Evolutionary conservation across 495 filamentous ascomycete species (phyloP).

Genomic region (Neurospora sp.): DNA sequence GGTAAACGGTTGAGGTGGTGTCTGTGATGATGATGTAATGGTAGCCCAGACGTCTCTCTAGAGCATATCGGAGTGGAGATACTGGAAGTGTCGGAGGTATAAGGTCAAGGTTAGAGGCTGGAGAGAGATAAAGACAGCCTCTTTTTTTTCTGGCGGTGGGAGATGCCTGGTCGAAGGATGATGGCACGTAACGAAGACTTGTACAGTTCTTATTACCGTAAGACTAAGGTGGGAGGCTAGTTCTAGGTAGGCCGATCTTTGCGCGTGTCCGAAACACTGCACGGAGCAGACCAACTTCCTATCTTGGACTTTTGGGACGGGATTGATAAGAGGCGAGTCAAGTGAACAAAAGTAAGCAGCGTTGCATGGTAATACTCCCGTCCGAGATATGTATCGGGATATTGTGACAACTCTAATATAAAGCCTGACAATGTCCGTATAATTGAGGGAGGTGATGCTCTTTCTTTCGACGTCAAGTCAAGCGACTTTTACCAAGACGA

Average conservation of each 20-base stretch:
- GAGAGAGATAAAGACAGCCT: neutral
- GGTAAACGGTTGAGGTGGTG: neutral
- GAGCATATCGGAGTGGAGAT: neutral
- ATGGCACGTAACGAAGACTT: neutral
- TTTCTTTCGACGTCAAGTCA: neutral
- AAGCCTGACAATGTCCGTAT: too few species aligned
- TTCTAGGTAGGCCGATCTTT: neutral
- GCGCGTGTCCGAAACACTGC: neutral
- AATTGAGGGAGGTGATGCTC: too few species aligned
- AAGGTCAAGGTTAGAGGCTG: neutral
- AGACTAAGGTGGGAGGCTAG: neutral
- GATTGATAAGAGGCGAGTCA: neutral
- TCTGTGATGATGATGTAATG: neutral
- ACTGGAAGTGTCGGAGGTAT: neutral
- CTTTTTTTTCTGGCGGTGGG: neutral
- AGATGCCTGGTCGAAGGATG: neutral
- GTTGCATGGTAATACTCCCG: neutral
- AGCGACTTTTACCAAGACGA: neutral
- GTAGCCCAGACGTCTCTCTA: conserved; percentile 1
- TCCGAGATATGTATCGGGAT: neutral
- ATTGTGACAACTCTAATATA: neutral
- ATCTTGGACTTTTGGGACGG: neutral
- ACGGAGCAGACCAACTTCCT: neutral
- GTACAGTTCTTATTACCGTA: neutral
- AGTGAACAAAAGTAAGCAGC: neutral